A percentile compares a stretch with the other conserved stretches of the same genome.
Conservation (phyloP, 1,139 yeast genomes). For the Chernovozyma aurita region DNA sequence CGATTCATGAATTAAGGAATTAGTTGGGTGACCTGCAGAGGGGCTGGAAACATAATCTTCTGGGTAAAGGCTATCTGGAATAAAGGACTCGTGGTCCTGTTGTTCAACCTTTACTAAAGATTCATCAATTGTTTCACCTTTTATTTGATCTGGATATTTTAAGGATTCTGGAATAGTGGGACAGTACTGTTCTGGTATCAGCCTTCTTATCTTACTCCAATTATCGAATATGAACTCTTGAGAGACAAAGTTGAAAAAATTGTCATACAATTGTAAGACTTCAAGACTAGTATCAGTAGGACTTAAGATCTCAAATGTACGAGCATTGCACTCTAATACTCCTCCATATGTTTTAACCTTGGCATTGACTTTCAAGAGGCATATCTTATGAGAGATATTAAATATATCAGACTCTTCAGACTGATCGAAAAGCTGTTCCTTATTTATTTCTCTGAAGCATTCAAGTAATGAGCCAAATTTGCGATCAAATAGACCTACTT, state of each 20-base stretch:
- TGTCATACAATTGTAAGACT: neutral
- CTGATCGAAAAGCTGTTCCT: slow-evolving; percentile 6
- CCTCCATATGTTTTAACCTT: slow-evolving; percentile 5
- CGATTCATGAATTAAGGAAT: neutral
- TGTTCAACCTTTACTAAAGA: slow-evolving; percentile 1
- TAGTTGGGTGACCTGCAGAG: neutral
- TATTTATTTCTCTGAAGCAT: slow-evolving; percentile 5
- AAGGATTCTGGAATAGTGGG: slow-evolving; percentile 3
- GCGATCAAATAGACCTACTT: slow-evolving; percentile 11
- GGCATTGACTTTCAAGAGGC: slow-evolving; percentile 8
- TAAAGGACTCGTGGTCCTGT: slow-evolving; percentile 6
- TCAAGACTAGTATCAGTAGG: neutral
- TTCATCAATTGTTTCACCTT: slow-evolving; percentile 1
- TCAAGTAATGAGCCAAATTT: slow-evolving; percentile 5
- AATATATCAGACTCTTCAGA: slow-evolving; percentile 5
- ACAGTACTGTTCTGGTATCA: neutral
- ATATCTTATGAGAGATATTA: slow-evolving; percentile 4
- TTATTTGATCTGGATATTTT: neutral
- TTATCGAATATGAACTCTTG: neutral
- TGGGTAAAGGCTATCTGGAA: slow-evolving; percentile 14
- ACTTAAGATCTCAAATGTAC: neutral
- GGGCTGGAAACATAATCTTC: slow-evolving; percentile 11
- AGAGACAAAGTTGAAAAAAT: slow-evolving; percentile 1
- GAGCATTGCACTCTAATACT: slow-evolving; percentile 3
- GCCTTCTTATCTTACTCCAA: neutral